A percentile compares a stretch with the other conserved stretches of the same genome.
These are phyloP conservation scores for Marvania coccoides DNA, from an alignment of 139 green algal species.

Conservation along the genomic window DNA sequence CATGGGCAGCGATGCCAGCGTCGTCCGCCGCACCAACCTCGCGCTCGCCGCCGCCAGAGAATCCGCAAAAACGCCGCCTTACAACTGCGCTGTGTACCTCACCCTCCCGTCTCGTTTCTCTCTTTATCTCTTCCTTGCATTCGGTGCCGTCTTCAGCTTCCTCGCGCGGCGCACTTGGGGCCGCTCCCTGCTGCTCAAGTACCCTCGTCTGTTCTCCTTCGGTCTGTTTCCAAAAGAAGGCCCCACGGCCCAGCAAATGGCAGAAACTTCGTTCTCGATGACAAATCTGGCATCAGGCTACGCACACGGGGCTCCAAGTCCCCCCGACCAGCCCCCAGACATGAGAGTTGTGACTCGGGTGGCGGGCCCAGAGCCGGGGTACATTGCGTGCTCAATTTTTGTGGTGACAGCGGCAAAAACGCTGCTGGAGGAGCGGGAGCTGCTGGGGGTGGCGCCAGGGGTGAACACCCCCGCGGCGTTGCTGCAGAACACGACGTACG, in stretches of 20 bases:
- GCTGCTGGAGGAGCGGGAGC: constrained; percentile 38
- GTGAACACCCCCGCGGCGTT: constrained; percentile 27
- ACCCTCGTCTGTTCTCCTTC: constrained; percentile 25
- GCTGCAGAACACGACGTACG: constrained; percentile 19
- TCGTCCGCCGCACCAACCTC: constrained; percentile 45
- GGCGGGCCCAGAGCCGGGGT: constrained; percentile 48
- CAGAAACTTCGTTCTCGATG: constrained; percentile 34
- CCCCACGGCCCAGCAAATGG: constrained; percentile 45
- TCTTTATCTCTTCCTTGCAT: constrained; percentile 25
- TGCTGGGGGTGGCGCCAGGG: background rate
- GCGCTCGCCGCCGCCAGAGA: constrained; percentile 2
- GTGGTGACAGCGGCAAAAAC: constrained; percentile 38
- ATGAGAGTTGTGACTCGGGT: constrained; percentile 22
- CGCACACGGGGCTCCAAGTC: background rate
- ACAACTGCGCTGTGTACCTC: constrained; percentile 45
- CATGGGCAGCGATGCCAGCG: constrained; percentile 49
- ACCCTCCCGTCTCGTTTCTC: constrained; percentile 21
- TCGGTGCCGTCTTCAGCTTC: constrained; percentile 34
- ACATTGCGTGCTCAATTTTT: constrained; percentile 50
- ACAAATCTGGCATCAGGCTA: constrained; percentile 37
- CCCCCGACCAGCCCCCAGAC: background rate
- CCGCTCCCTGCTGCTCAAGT: constrained; percentile 34
- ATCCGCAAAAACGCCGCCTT: constrained; percentile 27
- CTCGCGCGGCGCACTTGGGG: constrained; percentile 38
- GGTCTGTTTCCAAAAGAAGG: constrained; percentile 53